Evolutionary conservation across 306 rosid species (phyloP).

Genomic region (Vigna mungo): DNA sequence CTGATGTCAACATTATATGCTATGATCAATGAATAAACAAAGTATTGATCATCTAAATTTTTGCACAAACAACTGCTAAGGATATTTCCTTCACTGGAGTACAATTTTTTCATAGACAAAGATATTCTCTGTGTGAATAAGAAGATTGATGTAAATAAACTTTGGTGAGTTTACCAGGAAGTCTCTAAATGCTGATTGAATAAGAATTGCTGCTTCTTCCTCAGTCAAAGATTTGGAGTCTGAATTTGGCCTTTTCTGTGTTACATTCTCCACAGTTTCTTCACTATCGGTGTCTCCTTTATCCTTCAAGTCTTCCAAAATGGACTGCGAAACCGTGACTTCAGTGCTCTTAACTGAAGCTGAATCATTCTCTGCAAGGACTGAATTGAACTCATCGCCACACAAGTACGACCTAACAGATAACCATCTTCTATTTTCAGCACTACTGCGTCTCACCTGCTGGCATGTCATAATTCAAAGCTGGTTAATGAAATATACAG

Average conservation of each 20-base stretch:
- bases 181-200: conserved; percentile 80
- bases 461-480: conserved; percentile 39
- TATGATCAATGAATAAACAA: neutral
- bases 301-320: conserved; percentile 42
- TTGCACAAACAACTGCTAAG: neutral
- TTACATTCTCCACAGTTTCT: conserved; percentile 59
- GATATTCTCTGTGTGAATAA: conserved; percentile 13
- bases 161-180: conserved; percentile 61
- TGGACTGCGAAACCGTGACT: conserved; percentile 63
- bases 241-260: conserved; percentile 27
- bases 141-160: conserved; percentile 35
- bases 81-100: conserved; percentile 6
- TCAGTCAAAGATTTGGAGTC: conserved; percentile 48
- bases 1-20: conserved; percentile 22
- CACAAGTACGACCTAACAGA: conserved; percentile 88
- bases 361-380: conserved; percentile 75
- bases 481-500: neutral
- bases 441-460: conserved; percentile 64
- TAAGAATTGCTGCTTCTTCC: conserved; percentile 74
- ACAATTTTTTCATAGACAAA: neutral
- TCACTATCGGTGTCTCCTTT: conserved; percentile 48
- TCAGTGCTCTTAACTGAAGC: conserved; percentile 71
- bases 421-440: conserved; percentile 74
- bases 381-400: conserved; percentile 83
- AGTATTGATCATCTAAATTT: neutral